Conservation (phyloP, 768 basidiomycete species). For the Termitomyces sp. region DNA sequence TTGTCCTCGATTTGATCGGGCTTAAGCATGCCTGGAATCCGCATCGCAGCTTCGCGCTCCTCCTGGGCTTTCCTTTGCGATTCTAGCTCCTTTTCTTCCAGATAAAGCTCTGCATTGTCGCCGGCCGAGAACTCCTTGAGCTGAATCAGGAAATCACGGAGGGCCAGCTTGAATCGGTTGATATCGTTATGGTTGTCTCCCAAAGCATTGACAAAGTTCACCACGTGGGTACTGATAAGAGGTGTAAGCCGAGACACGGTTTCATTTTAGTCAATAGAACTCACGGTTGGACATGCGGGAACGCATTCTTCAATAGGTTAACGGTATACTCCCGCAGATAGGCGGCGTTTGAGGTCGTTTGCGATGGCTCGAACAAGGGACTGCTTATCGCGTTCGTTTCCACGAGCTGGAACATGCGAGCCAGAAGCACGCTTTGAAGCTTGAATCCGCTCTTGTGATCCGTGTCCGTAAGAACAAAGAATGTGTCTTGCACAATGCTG, state of each 20-base stretch:
- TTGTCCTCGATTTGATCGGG: slow-evolving; percentile 93
- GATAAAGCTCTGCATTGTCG: slow-evolving; percentile 87
- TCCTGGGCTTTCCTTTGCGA: slow-evolving; percentile 70
- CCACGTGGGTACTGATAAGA: slow-evolving; percentile 58
- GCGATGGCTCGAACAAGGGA: slow-evolving; percentile 80
- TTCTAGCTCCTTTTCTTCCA: slow-evolving; percentile 94
- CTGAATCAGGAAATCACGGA: slow-evolving; percentile 97
- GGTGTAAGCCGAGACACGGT: slow-evolving; percentile 5
- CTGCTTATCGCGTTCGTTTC: slow-evolving; percentile 76
- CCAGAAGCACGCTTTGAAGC: slow-evolving; percentile 87
- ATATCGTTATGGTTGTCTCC: slow-evolving; percentile 75
- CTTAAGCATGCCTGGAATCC: slow-evolving; percentile 98
- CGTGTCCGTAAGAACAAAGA: slow-evolving; percentile 95
- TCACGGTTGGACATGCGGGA: slow-evolving; percentile 88
- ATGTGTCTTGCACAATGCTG: slow-evolving; percentile 89
- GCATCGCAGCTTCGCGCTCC: slow-evolving; percentile 85
- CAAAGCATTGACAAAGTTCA: slow-evolving; percentile 63
- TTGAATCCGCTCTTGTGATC: slow-evolving; percentile 99
- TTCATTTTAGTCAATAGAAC: slow-evolving; percentile 23
- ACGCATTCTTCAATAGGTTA: slow-evolving; percentile 81
- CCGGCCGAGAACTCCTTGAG: slow-evolving; percentile 93
- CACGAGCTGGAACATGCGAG: slow-evolving; percentile 90
- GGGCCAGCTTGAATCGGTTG: slow-evolving; percentile 88
- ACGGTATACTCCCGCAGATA: slow-evolving; percentile 87
- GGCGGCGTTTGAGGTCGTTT: slow-evolving; percentile 67